A percentile compares a stretch with the other conserved stretches of the same genome.
Evolutionary conservation across 768 basidiomycete genomes (phyloP).

Genomic region (Holtermanniella nyarrowii): DNA sequence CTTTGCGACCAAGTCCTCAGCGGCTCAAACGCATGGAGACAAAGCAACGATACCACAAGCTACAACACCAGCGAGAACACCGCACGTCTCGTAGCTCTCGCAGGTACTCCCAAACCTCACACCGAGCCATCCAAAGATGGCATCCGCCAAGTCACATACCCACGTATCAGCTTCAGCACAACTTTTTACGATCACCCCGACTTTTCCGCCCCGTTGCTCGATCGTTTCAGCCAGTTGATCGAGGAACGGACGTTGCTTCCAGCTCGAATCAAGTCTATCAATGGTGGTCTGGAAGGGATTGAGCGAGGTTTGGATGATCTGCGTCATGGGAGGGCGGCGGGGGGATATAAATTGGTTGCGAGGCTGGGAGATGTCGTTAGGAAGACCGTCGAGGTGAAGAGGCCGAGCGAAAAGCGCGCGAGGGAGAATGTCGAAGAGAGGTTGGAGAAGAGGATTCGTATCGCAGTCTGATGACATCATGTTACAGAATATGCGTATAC

Average conservation of each 20-base stretch:
- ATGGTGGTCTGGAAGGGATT: constrained; percentile 22
- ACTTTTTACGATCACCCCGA: constrained; percentile 24
- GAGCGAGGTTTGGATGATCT: constrained; percentile 19
- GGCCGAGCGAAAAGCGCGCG: too few species aligned
- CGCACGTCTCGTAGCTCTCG: constrained; percentile 16
- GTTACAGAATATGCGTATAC: not conserved
- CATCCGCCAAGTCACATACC: constrained; percentile 8
- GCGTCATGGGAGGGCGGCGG: constrained; percentile 11
- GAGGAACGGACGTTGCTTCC: constrained; percentile 5
- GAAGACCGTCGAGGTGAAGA: not conserved
- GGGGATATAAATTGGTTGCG: constrained; percentile 22
- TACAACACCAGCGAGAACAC: not conserved
- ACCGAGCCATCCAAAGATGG: not conserved
- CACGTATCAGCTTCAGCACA: constrained; percentile 23
- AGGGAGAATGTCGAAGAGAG: not conserved
- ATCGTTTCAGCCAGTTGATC: constrained; percentile 6
- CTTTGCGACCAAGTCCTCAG: constrained; percentile 13
- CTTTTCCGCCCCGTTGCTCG: constrained; percentile 15
- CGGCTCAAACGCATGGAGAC: constrained; percentile 10
- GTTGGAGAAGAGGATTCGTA: not conserved
- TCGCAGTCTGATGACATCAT: not conserved
- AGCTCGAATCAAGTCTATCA: constrained; percentile 4
- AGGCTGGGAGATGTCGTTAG: constrained; percentile 9
- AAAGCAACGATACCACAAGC: not conserved
- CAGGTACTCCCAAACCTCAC: constrained; percentile 8